Evolutionary conservation across 2,329 filamentous ascomycete genomes (phyloP).

Genomic region (Botrytis porri): DNA sequence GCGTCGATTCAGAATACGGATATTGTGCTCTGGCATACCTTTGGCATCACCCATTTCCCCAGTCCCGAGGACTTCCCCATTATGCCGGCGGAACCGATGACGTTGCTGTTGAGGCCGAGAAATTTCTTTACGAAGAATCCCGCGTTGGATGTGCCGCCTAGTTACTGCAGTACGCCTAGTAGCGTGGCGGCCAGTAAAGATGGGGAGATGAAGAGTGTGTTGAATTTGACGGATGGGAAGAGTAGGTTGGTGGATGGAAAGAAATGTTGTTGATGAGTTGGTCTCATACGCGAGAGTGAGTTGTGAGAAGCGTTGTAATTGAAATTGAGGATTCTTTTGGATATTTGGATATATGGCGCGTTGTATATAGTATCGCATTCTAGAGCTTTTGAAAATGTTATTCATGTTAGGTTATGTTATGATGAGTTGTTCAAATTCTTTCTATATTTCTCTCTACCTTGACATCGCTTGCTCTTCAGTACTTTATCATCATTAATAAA

Average conservation of each 20-base stretch:
- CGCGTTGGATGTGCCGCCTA: conserved; percentile 55
- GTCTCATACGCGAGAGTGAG: background rate
- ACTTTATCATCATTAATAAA: too few relatives aligned
- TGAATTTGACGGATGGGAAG: conserved; percentile 12
- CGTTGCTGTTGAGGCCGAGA: conserved; percentile 55
- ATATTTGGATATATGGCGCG: too few relatives aligned
- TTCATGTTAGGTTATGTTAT: too few relatives aligned
- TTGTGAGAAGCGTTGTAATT: background rate
- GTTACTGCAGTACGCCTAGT: conserved; percentile 72
- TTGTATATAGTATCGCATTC: background rate
- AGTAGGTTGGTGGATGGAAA: conserved; percentile 18
- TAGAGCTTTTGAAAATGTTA: background rate
- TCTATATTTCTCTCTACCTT: background rate
- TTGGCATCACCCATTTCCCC: conserved; percentile 87
- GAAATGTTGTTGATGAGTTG: background rate
- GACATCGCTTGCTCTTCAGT: background rate
- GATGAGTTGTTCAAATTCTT: background rate
- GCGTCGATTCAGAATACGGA: conserved; percentile 76
- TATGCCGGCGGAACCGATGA: conserved; percentile 86
- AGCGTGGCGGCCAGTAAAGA: conserved; percentile 49
- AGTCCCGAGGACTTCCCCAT: conserved; percentile 87
- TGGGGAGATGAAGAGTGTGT: conserved; percentile 5
- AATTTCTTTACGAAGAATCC: conserved; percentile 60
- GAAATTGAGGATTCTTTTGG: background rate
- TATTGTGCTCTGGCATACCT: conserved; percentile 90